phyloP scores from a whole-genome alignment of 805 yeast genomes.

The Sugiyamaella boreocaroliniensis region DNA sequence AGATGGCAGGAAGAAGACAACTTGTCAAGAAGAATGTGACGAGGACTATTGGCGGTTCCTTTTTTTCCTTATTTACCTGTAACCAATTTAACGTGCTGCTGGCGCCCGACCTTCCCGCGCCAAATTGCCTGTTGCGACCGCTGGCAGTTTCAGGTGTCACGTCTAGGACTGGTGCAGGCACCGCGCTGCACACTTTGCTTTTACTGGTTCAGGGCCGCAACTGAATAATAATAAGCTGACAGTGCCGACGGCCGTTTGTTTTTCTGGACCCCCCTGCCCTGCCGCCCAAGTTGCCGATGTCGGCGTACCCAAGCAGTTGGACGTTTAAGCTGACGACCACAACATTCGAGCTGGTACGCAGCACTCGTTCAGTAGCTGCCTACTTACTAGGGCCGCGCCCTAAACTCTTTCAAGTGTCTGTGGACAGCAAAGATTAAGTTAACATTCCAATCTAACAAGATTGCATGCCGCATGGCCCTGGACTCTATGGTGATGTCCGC shows the following conservation, averaged over 20 bases:
- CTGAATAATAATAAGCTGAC: neutral
- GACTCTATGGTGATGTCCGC: neutral
- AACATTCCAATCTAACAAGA: neutral
- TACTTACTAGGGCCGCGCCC: too few species aligned
- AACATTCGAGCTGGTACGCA: too few species aligned
- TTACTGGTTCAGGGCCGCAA: neutral
- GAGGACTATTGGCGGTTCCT: too few species aligned
- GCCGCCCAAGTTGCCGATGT: neutral
- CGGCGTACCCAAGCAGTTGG: too few species aligned
- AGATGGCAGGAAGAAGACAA: neutral
- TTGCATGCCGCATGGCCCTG: neutral
- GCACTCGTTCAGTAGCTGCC: too few species aligned
- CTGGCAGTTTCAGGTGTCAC: neutral
- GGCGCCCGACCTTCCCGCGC: neutral
- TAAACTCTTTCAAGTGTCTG: too few species aligned
- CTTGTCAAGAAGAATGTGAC: neutral
- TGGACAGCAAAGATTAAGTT: neutral
- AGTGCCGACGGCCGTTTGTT: too few species aligned
- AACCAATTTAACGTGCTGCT: neutral
- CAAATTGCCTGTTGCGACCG: neutral
- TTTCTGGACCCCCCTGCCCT: neutral
- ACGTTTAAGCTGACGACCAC: too few species aligned
- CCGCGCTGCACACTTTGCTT: neutral
- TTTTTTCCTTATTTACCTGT: neutral
- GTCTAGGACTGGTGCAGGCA: neutral